Base-by-base conservation (phyloP, 164 flowering plant genomes). In the Annona squamosa region DNA sequence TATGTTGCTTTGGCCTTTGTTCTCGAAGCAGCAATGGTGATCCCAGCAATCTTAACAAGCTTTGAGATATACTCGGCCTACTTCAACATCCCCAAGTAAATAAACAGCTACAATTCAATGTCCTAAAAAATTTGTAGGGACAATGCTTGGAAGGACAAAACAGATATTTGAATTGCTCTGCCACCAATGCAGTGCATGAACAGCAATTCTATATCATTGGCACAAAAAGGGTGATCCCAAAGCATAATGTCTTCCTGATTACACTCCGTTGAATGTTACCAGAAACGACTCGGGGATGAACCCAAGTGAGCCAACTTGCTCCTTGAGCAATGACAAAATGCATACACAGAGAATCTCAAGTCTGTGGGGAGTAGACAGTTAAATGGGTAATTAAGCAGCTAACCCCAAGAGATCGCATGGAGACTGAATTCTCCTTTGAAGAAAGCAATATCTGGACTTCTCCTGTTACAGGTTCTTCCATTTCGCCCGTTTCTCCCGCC, bases 1-100 rank as follows among this genome's bases (percentile, higher is more conserved):
- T 90, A 87, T n/a, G 97, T 96, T 7, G 99, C 98, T 81, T 96
- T 96, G 1, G 99, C 99, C 79, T 96, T 93, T 44, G 94, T 92
- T 82, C 97, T 87, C 1, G 99, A 96, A 37, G 99, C 99, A 68
- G 99, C 97, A 72, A 96, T 93, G 0, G 88, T 85, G 56, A 96
- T 96, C 79, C 99, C 99, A 71, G 97, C 37, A 73, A 96, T 86
- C 85, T 96, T 96, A 26, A 96, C 91, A 65, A 96, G 87, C 73
- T 86, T 96, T 1, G 99, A 96, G 45, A 93, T 91, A 68, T 76
- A 90, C 43, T 80, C 79, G 18, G 85, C 85, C 85, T 82, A 66
- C 48, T 43, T 37, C 66, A 42, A 48, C n/a, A 66, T 5, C 42
- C 37, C 7, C 71, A 46, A 42, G n/a, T 26, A 46, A 47, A 48